Base-by-base conservation (phyloP, 2,329 filamentous ascomycete species). In the Hymenoscyphus fructigenus region DNA sequence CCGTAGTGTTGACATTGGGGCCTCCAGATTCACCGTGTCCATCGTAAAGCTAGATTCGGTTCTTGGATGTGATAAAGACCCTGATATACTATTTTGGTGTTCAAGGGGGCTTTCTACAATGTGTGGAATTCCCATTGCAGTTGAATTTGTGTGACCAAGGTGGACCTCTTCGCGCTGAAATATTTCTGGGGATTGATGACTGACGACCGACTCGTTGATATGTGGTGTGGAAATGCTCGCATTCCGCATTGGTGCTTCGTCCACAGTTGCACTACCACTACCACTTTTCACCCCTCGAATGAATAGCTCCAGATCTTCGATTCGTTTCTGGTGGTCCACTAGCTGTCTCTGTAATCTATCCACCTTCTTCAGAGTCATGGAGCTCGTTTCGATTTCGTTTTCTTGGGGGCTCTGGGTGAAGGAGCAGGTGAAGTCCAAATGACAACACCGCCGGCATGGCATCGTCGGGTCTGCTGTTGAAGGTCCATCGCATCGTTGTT, bases 1-100 rank as follows among this genome's bases (percentile, higher is more conserved):
- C 34, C 70, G 67, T 5, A 71, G 67, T 7, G 70, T 72, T 32
- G 67, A 69, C 53, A 72, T 70, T 23, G 69, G 70, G 1, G 69
- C 61, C 7, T 68, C 70, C 14, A 72, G 47, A 20, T 67, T 61
- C 38, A 72, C 68, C 5, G 63, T 59, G 53, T 72, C 69, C 36
- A 72, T 62, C 7, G 50, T 66, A 14, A 69, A 69, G 5, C 36
- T 65, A 14, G 14, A 29, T 15, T 44, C 17, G 17, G 38, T n/a
- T 38, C 15, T 3, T 15, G 38, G 17, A 15, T 17, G 38, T 44
- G 32, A 34, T 34, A 34, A 44, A n/a, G 38, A 44, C 15, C 14
- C 38, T 5, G 38, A 44, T 44, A 44, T n/a, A 44, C 17, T 44
- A 6, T 44, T 15, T 44, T 44, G 38, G 38, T 44, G 38, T 44